A percentile compares a stretch with the other conserved stretches of the same genome.
Evolutionary conservation across 2,329 filamentous ascomycete species (phyloP).

Genomic region (Raffaelea arxii): DNA sequence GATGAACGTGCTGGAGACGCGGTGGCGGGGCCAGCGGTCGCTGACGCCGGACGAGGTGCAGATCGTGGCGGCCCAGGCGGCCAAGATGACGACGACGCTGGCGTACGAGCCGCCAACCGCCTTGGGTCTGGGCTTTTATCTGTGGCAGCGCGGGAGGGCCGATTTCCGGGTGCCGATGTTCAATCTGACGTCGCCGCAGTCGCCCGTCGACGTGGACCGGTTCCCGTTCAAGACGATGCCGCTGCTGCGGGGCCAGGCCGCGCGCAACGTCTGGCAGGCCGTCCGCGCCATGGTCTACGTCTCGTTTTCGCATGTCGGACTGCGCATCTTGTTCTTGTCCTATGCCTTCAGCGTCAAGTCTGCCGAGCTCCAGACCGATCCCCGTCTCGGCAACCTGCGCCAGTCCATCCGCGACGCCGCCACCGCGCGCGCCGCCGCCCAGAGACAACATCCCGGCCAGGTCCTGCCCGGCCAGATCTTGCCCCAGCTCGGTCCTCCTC

Average conservation of each 20-base stretch:
- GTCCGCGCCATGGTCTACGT: conserved; percentile 8
- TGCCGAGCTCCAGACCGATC: conserved; percentile 6
- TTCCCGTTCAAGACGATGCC: conserved; percentile 6
- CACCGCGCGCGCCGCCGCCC: neutral
- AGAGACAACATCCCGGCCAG: neutral
- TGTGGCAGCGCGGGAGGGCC: conserved; percentile 8
- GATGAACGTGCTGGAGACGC: conserved; percentile 8
- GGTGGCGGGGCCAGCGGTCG: conserved; percentile 8
- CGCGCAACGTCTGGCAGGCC: conserved; percentile 11
- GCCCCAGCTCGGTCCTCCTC: too few relatives aligned
- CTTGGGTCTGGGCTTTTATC: conserved; percentile 1
- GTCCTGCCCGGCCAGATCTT: neutral
- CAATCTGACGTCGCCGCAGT: conserved; percentile 5
- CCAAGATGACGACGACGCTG: conserved; percentile 6
- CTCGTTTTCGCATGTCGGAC: conserved; percentile 4
- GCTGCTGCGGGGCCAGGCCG: conserved; percentile 2
- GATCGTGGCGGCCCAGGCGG: conserved; percentile 10
- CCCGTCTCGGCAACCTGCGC: conserved; percentile 9
- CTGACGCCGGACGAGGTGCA: conserved; percentile 13
- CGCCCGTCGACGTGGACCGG: conserved; percentile 8
- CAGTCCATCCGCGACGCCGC: neutral
- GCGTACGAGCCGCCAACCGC: conserved; percentile 8
- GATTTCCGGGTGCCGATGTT: conserved; percentile 14
- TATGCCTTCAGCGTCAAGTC: conserved; percentile 6
- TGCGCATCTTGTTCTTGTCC: conserved; percentile 5